Base-by-base conservation (phyloP, 2,329 filamentous ascomycete genomes). In the Rutstroemia sp. region DNA sequence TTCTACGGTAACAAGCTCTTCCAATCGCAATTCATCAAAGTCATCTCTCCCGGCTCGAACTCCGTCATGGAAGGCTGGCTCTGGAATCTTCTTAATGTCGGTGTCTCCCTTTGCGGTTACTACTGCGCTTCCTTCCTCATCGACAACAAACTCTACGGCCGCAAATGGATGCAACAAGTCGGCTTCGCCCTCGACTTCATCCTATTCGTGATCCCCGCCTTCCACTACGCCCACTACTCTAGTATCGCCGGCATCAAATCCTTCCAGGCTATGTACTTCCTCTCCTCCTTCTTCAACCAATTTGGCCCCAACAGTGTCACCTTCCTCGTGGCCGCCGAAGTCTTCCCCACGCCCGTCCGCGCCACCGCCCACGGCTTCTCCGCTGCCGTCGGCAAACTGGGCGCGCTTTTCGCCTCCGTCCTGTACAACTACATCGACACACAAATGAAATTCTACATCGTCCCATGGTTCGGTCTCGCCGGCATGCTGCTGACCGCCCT, bases 1-100 rank as follows among this genome's bases (percentile, higher is more conserved):
- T 97, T 97, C 79, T 97, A 97, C 77, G 92, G 92, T 66, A 96
- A 96, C 86, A 96, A 96, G 80, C 86, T 96, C 54, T 96, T 96
- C 81, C 92, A 96, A 75, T 82, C 81, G 61, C 82, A 92, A 70
- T 96, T 96, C 75, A 96, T 96, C 74, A 77, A 76, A 34, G 87
- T 94, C 69, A 86, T 96, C 64, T 88, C 85, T 54, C 79, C 83
- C 53, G 74, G 80, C 62, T 81, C 83, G 61, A 74, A 77, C 38
- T 58, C 54, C 16, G 82, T 96, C 70, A 88, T 96, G 82, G 86
- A 85, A 37, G 86, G 81, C 59, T 97, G 92, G 92, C 78, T 90
- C 48, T 97, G 91, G 86, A 96, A 94, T 75, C 73, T 97, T 70
- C 80, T 91, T 78, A 97, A 97, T 75, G 85, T 95, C 57, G 86